These are phyloP conservation scores for Daldinia concentrica DNA, from an alignment of 495 filamentous ascomycete genomes.

Conservation along the genomic window DNA sequence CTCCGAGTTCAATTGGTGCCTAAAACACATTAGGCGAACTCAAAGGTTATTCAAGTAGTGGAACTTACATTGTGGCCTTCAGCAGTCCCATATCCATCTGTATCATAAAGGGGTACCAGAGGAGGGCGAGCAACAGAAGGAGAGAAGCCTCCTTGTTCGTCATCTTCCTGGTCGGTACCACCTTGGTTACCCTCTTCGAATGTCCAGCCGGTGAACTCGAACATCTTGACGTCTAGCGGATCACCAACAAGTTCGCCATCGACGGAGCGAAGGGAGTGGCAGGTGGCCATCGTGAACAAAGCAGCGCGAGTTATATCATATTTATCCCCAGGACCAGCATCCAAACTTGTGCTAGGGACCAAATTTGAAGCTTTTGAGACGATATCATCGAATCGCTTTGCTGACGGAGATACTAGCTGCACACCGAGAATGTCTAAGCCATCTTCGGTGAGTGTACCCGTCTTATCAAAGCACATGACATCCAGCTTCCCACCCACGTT, in stretches of 20 bases:
- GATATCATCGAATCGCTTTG: slow-evolving; percentile 62
- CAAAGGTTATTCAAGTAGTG: slow-evolving; percentile 3
- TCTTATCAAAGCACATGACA: slow-evolving; percentile 98
- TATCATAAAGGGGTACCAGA: slow-evolving; percentile 63
- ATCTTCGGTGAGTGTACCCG: slow-evolving; percentile 96
- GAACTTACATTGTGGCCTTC: slow-evolving; percentile 53
- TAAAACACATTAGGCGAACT: slow-evolving; percentile 29
- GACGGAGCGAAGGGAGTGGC: slow-evolving; percentile 87
- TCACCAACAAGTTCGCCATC: slow-evolving; percentile 92
- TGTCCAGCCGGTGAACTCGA: slow-evolving; percentile 93
- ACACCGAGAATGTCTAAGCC: slow-evolving; percentile 94
- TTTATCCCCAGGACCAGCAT: slow-evolving; percentile 64
- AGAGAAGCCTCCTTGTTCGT: slow-evolving; percentile 72
- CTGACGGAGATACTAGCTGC: slow-evolving; percentile 71
- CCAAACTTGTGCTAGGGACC: slow-evolving; percentile 63
- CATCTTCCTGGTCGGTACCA: slow-evolving; percentile 63
- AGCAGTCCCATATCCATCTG: slow-evolving; percentile 51
- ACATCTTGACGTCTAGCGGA: slow-evolving; percentile 98
- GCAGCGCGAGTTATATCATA: slow-evolving; percentile 73
- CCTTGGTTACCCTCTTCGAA: slow-evolving; percentile 85
- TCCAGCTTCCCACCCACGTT: slow-evolving; percentile 97
- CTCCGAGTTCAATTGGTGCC: slow-evolving; percentile 77
- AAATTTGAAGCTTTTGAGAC: slow-evolving; percentile 60
- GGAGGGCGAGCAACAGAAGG: slow-evolving; percentile 90
- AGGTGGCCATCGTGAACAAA: slow-evolving; percentile 96